Conservation (phyloP, 2,329 filamentous ascomycete species). For the Fusarium longipes region DNA sequence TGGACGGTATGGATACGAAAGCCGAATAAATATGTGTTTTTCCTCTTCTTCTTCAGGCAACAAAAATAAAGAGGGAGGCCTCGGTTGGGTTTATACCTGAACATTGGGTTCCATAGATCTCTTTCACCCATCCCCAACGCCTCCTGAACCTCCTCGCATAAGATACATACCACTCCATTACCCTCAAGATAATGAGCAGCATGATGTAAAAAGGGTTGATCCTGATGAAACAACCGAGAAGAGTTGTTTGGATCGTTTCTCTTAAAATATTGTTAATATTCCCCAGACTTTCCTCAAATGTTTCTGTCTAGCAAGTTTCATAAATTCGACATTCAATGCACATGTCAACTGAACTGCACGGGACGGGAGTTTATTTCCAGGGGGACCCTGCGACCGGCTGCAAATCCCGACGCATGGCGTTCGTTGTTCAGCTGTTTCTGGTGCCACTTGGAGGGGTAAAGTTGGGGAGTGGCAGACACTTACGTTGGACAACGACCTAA, state of each 20-base stretch:
- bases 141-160: constrained; percentile 33
- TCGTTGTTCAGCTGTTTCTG: constrained; percentile 19
- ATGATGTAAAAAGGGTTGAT: background rate
- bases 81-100: constrained; percentile 23
- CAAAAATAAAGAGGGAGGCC: background rate
- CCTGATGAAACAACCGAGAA: background rate
- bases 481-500: background rate
- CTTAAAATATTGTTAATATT: background rate
- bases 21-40: background rate
- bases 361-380: constrained; percentile 21
- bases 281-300: background rate
- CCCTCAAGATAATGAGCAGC: constrained; percentile 18
- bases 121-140: constrained; percentile 24
- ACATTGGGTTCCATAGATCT: background rate
- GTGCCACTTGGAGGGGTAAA: constrained; percentile 9
- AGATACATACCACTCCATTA: constrained; percentile 22
- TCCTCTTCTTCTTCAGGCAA: background rate
- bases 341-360: constrained; percentile 13
- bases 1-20: background rate
- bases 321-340: constrained; percentile 21
- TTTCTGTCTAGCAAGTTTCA: constrained; percentile 5
- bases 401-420: constrained; percentile 30
- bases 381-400: constrained; percentile 35
- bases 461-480: background rate
- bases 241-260: background rate